Evolutionary conservation across 2,329 filamentous ascomycete genomes (phyloP), one percentile per base, ranked within the genome.

Genomic region (Neophaeococcomyces aloes): DNA sequence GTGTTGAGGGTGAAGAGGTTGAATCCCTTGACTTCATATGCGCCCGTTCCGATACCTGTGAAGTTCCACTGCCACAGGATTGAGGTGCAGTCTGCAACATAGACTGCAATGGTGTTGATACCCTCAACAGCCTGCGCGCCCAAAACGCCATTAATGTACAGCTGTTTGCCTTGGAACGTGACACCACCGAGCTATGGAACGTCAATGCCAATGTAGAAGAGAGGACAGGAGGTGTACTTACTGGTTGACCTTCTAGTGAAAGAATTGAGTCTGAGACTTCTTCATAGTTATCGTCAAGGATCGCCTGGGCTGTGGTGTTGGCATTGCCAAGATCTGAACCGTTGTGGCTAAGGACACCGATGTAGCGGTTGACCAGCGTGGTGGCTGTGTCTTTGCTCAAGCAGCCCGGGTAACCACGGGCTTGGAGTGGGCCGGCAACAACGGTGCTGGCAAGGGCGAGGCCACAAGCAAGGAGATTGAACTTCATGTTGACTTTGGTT

Each of bases 21-120:
- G 38, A 48, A 51, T 1, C 46, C 48, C 44, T 51, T 51, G 46
- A 51, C 35, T 31, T 48, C 48, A 23, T 51, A 48, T 31, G 48
- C 10, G 6, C 7, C 38, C 7, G 21, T 42, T 3, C 46, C 48
- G 29, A 51, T 46, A 4, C 48, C 48, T 19, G 39, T 31, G 43
- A 51, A 50, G 25, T 38, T 41, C 48, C 48, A 50, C 23, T 50
- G 48, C 48, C 48, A 50, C 0, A 50, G 17, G 31, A 50, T 29
- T 29, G 46, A 46, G 33, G 32, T 44, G 41, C 39, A 46, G 35
- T 38, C 40, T 18, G 48, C 48, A n/a, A 48, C 48, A 11, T 41
- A 36, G 32, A 50, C 37, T 31, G 47, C 46, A 17, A 48, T 29
- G 14, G 48, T 51, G 29, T 23, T 45, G 21, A 51, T 46, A 7